A percentile compares a stretch with the other conserved stretches of the same genome.
Evolutionary conservation across 208 protist species (phyloP).

Genomic region (Trypanosoma avium): DNA sequence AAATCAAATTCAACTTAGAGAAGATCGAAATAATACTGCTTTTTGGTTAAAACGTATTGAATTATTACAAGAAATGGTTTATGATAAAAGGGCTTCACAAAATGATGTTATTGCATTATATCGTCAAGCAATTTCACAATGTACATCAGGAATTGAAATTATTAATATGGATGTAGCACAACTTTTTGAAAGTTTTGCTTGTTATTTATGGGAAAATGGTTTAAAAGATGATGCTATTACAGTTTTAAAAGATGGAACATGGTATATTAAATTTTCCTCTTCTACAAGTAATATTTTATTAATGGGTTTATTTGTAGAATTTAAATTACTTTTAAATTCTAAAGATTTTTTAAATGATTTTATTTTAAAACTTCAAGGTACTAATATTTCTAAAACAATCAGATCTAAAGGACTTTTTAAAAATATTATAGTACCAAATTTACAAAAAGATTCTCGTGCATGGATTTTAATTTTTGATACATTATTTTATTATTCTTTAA

Average conservation of each 20-base stretch:
- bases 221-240: constrained; percentile 33
- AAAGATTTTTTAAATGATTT: constrained; percentile 11
- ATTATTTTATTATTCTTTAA: constrained; percentile 17
- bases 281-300: constrained; percentile 55
- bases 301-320: constrained; percentile 61
- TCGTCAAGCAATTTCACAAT: constrained; percentile 71
- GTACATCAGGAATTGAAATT: constrained; percentile 39
- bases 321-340: constrained; percentile 28
- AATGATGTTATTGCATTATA: constrained; percentile 46
- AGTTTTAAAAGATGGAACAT: constrained; percentile 56
- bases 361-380: constrained; percentile 15
- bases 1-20: constrained; percentile 69
- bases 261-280: constrained; percentile 58
- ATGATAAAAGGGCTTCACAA: constrained; percentile 24
- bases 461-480: constrained; percentile 52
- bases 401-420: constrained; percentile 22
- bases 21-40: constrained; percentile 34
- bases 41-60: constrained; percentile 84
- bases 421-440: constrained; percentile 22
- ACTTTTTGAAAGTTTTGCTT: constrained; percentile 53
- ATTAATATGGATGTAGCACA: constrained; percentile 62
- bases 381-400: neutral
- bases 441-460: constrained; percentile 29
- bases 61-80: constrained; percentile 54
- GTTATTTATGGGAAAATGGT: constrained; percentile 38